phyloP scores from a whole-genome alignment of 2,329 filamentous ascomycete genomes.

The Botrytis pseudocinerea region DNA sequence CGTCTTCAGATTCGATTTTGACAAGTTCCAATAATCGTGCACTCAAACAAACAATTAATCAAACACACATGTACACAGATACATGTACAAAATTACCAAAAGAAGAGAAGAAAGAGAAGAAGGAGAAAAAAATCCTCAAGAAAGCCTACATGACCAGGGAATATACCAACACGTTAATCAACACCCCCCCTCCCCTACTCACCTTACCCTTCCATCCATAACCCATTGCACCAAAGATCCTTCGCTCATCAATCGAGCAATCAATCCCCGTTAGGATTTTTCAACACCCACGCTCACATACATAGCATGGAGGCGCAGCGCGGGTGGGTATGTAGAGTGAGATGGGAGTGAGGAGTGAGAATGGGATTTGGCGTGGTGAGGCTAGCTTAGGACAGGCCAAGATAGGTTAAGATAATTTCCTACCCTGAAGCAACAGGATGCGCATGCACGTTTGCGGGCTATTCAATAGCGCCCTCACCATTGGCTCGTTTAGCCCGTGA shows the following conservation, averaged over 20 bases:
- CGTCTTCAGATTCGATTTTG: neutral
- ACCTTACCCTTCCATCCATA: conserved; percentile 2
- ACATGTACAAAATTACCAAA: neutral
- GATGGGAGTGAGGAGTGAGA: conserved; percentile 8
- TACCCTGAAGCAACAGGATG: neutral
- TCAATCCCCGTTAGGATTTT: neutral
- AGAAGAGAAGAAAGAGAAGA: neutral
- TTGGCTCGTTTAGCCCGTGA: conserved; percentile 4
- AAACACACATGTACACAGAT: neutral
- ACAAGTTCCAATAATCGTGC: neutral
- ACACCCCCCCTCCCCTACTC: neutral
- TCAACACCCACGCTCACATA: neutral
- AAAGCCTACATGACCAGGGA: neutral
- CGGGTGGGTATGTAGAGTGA: neutral
- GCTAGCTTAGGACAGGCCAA: neutral
- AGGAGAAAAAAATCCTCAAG: neutral
- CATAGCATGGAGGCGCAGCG: conserved; percentile 11
- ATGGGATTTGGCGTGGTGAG: neutral
- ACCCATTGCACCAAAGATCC: conserved; percentile 10
- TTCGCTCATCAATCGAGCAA: conserved; percentile 9
- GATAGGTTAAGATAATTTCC: neutral
- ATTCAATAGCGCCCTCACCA: conserved; percentile 10
- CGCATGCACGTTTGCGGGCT: conserved; percentile 11
- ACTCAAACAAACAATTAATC: neutral
- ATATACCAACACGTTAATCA: conserved; percentile 1